Conservation (phyloP, 2,329 filamentous ascomycete species). For the Chaetomiaceae sp. region DNA sequence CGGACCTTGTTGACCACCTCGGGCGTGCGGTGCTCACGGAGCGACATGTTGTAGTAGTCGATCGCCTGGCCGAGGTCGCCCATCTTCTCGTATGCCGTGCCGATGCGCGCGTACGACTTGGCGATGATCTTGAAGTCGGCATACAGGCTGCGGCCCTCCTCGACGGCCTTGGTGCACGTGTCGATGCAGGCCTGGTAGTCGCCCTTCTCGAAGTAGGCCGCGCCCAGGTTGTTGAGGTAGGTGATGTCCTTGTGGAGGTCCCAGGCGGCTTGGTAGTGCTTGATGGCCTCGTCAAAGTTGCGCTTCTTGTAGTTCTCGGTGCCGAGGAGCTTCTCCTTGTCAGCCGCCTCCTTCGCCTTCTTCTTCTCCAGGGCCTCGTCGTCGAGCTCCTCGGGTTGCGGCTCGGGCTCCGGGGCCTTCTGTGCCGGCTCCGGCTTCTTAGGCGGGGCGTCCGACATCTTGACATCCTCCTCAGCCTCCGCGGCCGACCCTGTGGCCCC, state of each 20-base stretch:
- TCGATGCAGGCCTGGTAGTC: conserved; percentile 87
- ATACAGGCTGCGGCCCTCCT: conserved; percentile 82
- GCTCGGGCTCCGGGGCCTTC: conserved; percentile 51
- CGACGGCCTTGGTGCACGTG: conserved; percentile 79
- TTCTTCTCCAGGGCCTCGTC: conserved; percentile 80
- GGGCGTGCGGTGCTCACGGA: conserved; percentile 94
- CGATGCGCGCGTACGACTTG: conserved; percentile 96
- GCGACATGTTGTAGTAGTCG: conserved; percentile 84
- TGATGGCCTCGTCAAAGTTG: conserved; percentile 90
- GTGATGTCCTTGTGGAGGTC: conserved; percentile 93
- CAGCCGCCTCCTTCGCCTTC: conserved; percentile 87
- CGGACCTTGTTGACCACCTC: conserved; percentile 92
- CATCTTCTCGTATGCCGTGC: conserved; percentile 86
- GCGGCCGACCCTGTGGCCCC: conserved; percentile 31
- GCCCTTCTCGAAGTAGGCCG: conserved; percentile 93
- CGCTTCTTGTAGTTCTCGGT: conserved; percentile 98
- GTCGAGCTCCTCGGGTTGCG: conserved; percentile 64
- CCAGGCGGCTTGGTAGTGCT: conserved; percentile 94
- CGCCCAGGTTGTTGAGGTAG: conserved; percentile 93
- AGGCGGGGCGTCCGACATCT: conserved; percentile 66
- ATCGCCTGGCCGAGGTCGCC: conserved; percentile 76
- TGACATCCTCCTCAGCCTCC: conserved; percentile 65
- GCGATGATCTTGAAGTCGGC: conserved; percentile 98
- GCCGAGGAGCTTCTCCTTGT: conserved; percentile 89
- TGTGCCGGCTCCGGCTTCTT: conserved; percentile 45